phyloP scores from a whole-genome alignment of 163 green algal species.

The Chlorella variabilis region DNA sequence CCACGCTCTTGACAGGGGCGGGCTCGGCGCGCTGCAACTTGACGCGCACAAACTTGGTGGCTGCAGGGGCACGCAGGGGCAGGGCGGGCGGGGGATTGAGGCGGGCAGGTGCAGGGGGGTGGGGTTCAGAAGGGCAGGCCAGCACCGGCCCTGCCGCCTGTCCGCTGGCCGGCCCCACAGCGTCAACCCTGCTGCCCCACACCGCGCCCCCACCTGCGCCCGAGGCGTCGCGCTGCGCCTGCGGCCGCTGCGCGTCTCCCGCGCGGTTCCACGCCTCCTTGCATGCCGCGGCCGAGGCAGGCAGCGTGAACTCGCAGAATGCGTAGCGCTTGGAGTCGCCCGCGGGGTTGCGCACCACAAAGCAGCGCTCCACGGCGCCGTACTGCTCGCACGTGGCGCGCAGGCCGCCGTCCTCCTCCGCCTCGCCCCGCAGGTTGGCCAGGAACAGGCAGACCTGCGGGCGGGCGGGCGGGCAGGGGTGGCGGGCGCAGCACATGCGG shows the following conservation, averaged over 20 bases:
- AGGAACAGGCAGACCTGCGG: constrained; percentile 66
- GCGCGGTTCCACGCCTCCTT: constrained; percentile 62
- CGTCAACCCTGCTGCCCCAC: no score
- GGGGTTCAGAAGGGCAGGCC: no score
- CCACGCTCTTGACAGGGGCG: constrained; percentile 40
- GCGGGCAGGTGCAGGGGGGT: neutral
- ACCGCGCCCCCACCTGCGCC: neutral
- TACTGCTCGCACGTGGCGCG: constrained; percentile 46
- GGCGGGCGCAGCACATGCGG: no score
- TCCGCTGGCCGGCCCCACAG: no score
- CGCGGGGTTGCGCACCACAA: constrained; percentile 60
- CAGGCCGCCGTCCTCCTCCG: constrained; percentile 49
- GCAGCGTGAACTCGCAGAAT: constrained; percentile 70
- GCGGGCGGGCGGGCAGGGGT: neutral
- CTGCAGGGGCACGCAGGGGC: neutral
- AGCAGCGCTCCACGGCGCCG: constrained; percentile 61
- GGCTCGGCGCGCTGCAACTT: constrained; percentile 66
- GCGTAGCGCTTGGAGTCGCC: constrained; percentile 59
- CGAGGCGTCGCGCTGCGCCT: constrained; percentile 8
- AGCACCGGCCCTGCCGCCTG: no score
- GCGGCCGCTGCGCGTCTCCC: constrained; percentile 40
- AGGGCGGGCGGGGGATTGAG: neutral
- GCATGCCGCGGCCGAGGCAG: constrained; percentile 46
- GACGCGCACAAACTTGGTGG: constrained; percentile 27
- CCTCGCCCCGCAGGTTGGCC: constrained; percentile 60